These are phyloP conservation scores for Neoboletus subvelutipes DNA, from an alignment of 768 basidiomycete genomes.

Conservation along the genomic window DNA sequence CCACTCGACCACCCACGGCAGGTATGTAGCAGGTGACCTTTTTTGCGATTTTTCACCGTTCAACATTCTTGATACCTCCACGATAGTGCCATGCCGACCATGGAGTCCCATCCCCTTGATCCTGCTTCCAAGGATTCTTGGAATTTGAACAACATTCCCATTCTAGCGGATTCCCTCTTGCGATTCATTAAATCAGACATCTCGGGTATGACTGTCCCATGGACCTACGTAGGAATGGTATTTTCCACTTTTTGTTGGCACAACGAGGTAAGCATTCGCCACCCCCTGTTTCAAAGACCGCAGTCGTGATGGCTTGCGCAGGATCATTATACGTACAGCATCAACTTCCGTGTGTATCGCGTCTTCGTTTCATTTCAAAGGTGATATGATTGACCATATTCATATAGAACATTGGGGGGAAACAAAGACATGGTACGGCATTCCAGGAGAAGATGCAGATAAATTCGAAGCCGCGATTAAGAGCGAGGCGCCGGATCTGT, in stretches of 20 bases:
- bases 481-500: conserved; percentile 94
- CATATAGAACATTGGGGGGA: conserved; percentile 95
- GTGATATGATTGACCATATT: conserved; percentile 27
- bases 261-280: conserved; percentile 69
- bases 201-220: conserved; percentile 98
- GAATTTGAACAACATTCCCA: conserved; percentile 98
- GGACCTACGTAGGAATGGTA: conserved; percentile 99
- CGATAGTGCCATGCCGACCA: conserved; percentile 86
- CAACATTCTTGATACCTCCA: conserved; percentile 14
- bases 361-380: conserved; percentile 15
- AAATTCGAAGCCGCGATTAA: conserved; percentile 96
- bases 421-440: conserved; percentile 99
- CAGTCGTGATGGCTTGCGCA: conserved; percentile 36
- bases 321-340: conserved; percentile 98
- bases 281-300: conserved; percentile 17
- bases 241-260: conserved; percentile 99
- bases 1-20: conserved; percentile 96
- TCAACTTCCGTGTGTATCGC: conserved; percentile 77
- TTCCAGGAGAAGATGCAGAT: conserved; percentile 92
- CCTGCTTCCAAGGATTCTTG: conserved; percentile 88
- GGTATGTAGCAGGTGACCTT: conserved; percentile 49
- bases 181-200: conserved; percentile 99
- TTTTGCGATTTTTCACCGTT: conserved; percentile 29
- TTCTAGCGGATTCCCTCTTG: conserved; percentile 86
- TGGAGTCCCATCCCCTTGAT: conserved; percentile 90